phyloP scores from a whole-genome alignment of 1,139 yeast species.

The Scheffersomyces quercinus region DNA sequence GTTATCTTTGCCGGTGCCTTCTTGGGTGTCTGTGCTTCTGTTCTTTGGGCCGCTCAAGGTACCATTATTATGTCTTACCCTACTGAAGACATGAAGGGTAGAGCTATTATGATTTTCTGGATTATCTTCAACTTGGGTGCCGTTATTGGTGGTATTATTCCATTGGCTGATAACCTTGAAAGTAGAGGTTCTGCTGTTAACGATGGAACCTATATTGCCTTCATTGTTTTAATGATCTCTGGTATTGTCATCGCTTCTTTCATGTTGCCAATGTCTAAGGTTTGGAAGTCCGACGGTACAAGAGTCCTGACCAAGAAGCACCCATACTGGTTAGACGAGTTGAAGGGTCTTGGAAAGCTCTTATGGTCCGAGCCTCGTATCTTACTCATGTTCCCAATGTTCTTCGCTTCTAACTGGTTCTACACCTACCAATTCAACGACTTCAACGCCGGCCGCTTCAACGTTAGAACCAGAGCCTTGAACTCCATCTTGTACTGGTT shows the following conservation, averaged over 20 bases:
- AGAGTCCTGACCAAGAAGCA: constrained; percentile 45
- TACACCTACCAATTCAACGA: constrained; percentile 65
- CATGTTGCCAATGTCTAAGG: constrained; percentile 52
- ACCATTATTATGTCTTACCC: constrained; percentile 59
- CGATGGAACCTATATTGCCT: constrained; percentile 59
- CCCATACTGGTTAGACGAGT: constrained; percentile 51
- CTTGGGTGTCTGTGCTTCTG: constrained; percentile 58
- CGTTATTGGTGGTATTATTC: constrained; percentile 57
- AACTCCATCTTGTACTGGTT: constrained; percentile 63
- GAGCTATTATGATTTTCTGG: constrained; percentile 60
- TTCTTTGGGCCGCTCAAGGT: constrained; percentile 65
- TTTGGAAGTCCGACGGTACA: constrained; percentile 54
- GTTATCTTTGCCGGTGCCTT: constrained; percentile 61
- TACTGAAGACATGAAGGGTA: constrained; percentile 55
- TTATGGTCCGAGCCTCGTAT: constrained; percentile 50
- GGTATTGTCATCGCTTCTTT: constrained; percentile 49
- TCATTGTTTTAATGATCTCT: constrained; percentile 52
- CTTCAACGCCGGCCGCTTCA: constrained; percentile 57
- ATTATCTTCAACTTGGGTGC: constrained; percentile 65
- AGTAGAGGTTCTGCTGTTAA: constrained; percentile 39
- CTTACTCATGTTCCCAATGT: constrained; percentile 56
- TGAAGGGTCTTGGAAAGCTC: constrained; percentile 39
- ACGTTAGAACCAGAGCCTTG: constrained; percentile 59
- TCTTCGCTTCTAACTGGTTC: constrained; percentile 65
- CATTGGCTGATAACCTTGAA: constrained; percentile 52